Evolutionary conservation across 805 yeast genomes (phyloP), one percentile per base, ranked within the genome.

Genomic region (Myxozyma udenii): DNA sequence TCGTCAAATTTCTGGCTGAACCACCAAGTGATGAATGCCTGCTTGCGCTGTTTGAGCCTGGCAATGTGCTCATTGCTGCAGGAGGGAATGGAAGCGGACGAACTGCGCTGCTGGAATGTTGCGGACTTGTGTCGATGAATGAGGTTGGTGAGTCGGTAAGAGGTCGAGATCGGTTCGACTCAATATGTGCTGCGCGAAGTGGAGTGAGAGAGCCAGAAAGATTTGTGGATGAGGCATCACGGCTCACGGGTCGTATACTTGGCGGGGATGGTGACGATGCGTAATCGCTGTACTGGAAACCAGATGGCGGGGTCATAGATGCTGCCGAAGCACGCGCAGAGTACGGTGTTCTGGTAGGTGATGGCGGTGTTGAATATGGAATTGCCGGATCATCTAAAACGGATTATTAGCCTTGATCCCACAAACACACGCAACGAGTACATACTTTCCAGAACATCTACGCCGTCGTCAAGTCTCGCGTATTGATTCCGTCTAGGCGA

Each of bases 281-380:
- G 23, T 33, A 36, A 9, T 23, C 28, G 22, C 44, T 44, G 12
- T 14, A 25, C n/a, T 16, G 25, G n/a, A n/a, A n/a, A 6, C 25
- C 19, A 4, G 30, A 41, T 28, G 45, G 33, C 21, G 28, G 49
- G 12, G 23, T 38, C 12, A 43, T 30, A 14, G 43, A 28, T 7
- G 37, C 14, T 2, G 23, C 41, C 16, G 25, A 41, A 12, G 46
- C 42, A 11, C 44, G 42, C 11, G 42, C 44, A 3, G 44, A 44
- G 39, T 33, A 38, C 4, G 49, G 44, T 12, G 35, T 37, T 16
- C 49, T 32, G 11, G 55, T 54, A 7, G 58, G 58, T 14, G 58
- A 50, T 2, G 58, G 45, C n/a, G 58, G 58, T 14, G 51, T 41
- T 4, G 58, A 54, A 24, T 54, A 54, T n/a, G 58, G 58, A 30